Conservation (phyloP, 2,329 filamentous ascomycete species). For the Fusarium mundagurra region DNA sequence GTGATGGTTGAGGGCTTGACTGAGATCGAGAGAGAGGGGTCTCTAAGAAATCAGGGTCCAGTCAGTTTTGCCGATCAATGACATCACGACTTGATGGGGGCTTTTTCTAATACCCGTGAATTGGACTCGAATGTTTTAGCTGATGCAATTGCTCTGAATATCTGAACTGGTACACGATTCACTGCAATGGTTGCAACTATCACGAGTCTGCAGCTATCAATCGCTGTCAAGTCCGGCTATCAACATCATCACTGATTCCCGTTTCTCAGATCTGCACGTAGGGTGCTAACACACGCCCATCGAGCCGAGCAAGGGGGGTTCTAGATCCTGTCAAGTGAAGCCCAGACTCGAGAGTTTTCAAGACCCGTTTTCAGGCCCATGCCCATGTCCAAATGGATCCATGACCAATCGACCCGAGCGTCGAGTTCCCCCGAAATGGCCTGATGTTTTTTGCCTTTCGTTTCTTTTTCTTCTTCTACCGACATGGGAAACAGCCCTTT, state of each 20-base stretch:
- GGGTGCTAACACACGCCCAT: constrained; percentile 30
- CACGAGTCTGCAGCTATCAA: neutral
- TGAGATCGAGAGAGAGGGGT: constrained; percentile 13
- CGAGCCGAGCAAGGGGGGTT: constrained; percentile 10
- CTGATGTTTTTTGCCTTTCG: constrained; percentile 15
- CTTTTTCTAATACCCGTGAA: neutral
- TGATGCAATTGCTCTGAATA: neutral
- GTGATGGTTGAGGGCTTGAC: neutral
- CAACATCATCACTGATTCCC: neutral
- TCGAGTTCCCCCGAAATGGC: constrained; percentile 7
- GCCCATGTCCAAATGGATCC: neutral
- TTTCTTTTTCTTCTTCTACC: constrained; percentile 1
- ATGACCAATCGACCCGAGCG: neutral
- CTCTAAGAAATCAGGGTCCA: constrained; percentile 29
- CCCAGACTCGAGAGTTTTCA: neutral
- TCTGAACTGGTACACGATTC: neutral
- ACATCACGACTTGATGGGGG: constrained; percentile 20
- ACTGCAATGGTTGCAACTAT: neutral
- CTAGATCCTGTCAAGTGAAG: constrained; percentile 21
- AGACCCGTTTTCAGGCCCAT: neutral
- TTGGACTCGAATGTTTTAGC: neutral
- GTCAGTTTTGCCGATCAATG: constrained; percentile 9
- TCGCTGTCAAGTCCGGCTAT: neutral
- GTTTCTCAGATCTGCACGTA: constrained; percentile 35
- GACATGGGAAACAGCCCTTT: constrained; percentile 11